Conservation (phyloP, 805 yeast species). For the Starmerella tilneyi region DNA sequence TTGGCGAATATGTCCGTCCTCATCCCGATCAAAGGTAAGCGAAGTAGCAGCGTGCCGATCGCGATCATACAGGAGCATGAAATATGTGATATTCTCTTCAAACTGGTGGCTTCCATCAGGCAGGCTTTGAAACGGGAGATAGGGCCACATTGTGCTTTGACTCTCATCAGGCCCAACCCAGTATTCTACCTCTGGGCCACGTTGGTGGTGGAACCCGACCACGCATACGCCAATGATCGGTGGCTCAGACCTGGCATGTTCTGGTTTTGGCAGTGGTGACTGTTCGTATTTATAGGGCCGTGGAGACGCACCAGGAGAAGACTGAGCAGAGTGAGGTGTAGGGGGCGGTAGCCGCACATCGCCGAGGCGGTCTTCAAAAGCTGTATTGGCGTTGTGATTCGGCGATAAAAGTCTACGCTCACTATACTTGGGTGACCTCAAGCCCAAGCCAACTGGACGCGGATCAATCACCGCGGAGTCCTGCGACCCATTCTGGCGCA, state of each 20-base stretch:
- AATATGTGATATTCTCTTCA: slow-evolving; percentile 87
- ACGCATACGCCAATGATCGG: slow-evolving; percentile 73
- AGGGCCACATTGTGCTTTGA: slow-evolving; percentile 56
- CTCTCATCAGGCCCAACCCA: slow-evolving; percentile 51
- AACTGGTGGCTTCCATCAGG: slow-evolving; percentile 94
- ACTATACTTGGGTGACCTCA: too few species aligned
- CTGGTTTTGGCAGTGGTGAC: slow-evolving; percentile 12
- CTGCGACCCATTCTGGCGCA: too few species aligned
- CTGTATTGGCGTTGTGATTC: not conserved
- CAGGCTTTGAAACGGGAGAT: slow-evolving; percentile 83
- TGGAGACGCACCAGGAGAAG: slow-evolving; percentile 17
- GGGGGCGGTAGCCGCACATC: not conserved
- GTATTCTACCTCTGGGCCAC: slow-evolving; percentile 94
- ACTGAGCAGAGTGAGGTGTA: not conserved
- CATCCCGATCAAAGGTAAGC: slow-evolving; percentile 31
- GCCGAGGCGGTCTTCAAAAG: not conserved
- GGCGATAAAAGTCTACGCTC: too few species aligned
- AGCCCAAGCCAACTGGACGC: too few species aligned
- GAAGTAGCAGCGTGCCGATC: slow-evolving; percentile 39
- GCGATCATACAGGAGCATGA: slow-evolving; percentile 68
- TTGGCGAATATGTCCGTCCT: slow-evolving; percentile 35
- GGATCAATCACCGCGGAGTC: too few species aligned
- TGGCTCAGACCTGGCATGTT: slow-evolving; percentile 7
- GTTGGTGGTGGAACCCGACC: slow-evolving; percentile 81
- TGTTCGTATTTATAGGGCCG: slow-evolving; percentile 18